Evolutionary conservation across 345 rosid genomes (phyloP), one percentile per base, ranked within the genome.

Genomic region (Ceriops tagal): DNA sequence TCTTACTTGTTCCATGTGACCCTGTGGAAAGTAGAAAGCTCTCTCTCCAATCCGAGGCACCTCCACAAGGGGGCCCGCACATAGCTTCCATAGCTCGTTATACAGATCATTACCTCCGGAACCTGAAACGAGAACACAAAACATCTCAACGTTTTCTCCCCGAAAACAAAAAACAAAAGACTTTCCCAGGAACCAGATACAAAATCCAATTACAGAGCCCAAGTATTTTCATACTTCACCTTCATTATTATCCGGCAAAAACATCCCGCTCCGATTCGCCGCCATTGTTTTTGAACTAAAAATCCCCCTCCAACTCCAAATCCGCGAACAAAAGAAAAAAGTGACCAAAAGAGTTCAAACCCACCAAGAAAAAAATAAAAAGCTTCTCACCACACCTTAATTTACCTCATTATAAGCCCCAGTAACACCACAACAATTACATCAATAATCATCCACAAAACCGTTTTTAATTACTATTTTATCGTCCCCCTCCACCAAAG

Each of bases 1-100:
- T 65, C 80, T 69, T 75, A 79, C 98, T 82, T 93, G 98, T 64
- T 93, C 98, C 92, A 91, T 89, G 74, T 93, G 98, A 10, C 98
- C 97, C 75, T 93, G 98, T 20, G 98, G 97, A 71, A 93, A 88
- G 67, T 93, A 93, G 81, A 71, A 91, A 16, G 91, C 97, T 65
- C 83, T 79, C 73, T 91, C 88, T n/a, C 74, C 78, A 57, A 34
- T 30, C 74, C 73, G 81, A 27, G 98, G 98, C 65, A 91, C 85
- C 65, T 88, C 95, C 53, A 91, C 96, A 2, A 89, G 69, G 56
- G 97, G 95, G 11, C 97, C 97, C 8, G 98, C 95, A 70, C 96
- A 89, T 20, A 85, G 83, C 73, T 84, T 87, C 98, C 98, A 93
- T n/a, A 89, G 71, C 87, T 88, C 95, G 30, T 71, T 71, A 66